Conservation (phyloP, 192 early-diverging fungal genomes). For the Coemansia sp. region DNA sequence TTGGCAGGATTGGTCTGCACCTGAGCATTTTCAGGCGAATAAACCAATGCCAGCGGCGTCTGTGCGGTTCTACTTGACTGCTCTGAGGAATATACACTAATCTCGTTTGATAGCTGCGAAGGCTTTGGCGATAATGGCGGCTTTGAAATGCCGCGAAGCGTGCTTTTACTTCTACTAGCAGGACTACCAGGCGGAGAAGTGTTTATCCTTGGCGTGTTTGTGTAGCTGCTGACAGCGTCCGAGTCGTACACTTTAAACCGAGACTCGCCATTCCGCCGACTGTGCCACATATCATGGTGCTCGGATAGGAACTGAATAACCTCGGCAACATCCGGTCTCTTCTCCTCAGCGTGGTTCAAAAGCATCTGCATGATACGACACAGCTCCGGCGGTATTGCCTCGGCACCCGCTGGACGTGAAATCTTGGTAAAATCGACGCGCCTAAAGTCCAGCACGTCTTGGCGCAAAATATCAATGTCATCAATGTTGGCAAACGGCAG, state of each 20-base stretch:
- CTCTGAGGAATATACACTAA: neutral
- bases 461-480: slow-evolving; percentile 81
- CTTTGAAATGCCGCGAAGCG: neutral
- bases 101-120: neutral
- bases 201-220: slow-evolving; percentile 16
- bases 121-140: neutral
- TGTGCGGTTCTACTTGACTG: neutral
- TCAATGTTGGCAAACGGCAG: slow-evolving; percentile 84
- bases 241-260: slow-evolving; percentile 42
- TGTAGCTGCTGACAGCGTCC: slow-evolving; percentile 26
- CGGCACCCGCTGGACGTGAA: slow-evolving; percentile 18
- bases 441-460: slow-evolving; percentile 74
- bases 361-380: slow-evolving; percentile 37
- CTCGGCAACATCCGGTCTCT: slow-evolving; percentile 38
- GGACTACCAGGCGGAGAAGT: slow-evolving; percentile 9
- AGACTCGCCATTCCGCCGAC: slow-evolving; percentile 28
- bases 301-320: slow-evolving; percentile 25
- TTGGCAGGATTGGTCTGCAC: neutral
- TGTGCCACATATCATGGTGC: slow-evolving; percentile 38
- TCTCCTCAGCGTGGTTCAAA: slow-evolving; percentile 39
- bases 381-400: slow-evolving; percentile 36
- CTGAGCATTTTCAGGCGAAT: neutral
- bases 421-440: slow-evolving; percentile 32
- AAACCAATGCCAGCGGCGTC: slow-evolving; percentile 11
- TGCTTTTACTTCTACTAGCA: neutral